Evolutionary conservation across 2,329 filamentous ascomycete genomes (phyloP), one percentile per base, ranked within the genome.

Genomic region (Ophiostoma sp.): DNA sequence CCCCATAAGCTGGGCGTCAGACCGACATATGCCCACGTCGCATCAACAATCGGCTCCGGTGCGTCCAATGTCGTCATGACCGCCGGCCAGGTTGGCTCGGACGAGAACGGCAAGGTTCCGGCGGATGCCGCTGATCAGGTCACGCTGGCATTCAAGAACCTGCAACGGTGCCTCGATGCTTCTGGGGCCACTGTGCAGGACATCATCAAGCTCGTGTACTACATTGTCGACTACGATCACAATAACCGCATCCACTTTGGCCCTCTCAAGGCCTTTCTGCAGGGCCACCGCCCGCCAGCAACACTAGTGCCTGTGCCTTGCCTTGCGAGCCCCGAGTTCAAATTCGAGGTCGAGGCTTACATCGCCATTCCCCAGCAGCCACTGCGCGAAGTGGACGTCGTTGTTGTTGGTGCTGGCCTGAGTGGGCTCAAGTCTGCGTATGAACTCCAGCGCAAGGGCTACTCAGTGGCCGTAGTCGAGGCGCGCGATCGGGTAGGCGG

Each of bases 401-500:
- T 70, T 18, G 65, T 71, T 5, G 67, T 69, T n/a, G 70, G 70
- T 16, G 70, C 66, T 7, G 70, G 70, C 7, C 66, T 70, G 40
- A 45, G 58, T 5, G 70, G 70, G 0, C 68, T 71, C 18, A 63
- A 66, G 41, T 67, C 70, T 4, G 70, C 67, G 5, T 47, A 64
- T 55, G 68, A 68, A 3, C 18, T 68, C 14, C 69, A 70, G 18
- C 36, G 45, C 16, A 63, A 66, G 1, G 69, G 70, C 38, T 62
- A 60, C 36, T 77, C 77, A 0, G 75, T 76, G n/a, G 68, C 80
- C 0, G 76, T 85, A 0, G 74, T 85, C 1, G 84, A 85, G 71
- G 82, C 82, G 1, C 76, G 79, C 4, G 77, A 83, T 55, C 78
- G 81, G 0, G 80, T 85, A 0, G 83, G 83, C 0, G 83, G 84